Evolutionary conservation across 176 grass and related monocot species (phyloP), one percentile per base, ranked within the genome.

Genomic region (Tillandsia leiboldiana): DNA sequence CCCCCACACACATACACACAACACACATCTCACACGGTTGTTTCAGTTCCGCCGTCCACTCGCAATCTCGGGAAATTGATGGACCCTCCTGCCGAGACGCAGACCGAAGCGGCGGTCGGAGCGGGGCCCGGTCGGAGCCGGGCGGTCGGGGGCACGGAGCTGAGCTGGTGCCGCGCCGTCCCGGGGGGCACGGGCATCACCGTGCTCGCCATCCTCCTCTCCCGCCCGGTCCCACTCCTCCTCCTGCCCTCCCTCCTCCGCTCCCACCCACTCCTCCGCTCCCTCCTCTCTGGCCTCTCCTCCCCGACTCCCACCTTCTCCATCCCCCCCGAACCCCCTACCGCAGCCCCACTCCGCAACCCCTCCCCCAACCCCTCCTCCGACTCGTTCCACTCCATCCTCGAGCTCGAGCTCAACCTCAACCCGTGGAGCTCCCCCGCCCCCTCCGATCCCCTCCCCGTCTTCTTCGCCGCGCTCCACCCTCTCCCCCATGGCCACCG

Each of bases 321-420:
- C 81, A 74, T 85, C 26, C 50, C 68, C 20, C 2, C 70, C 18
- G 12, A 61, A 0, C 66, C 66, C 22, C 63, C 63, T 10, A 58
- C 75, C 1, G 56, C 70, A 28, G 2, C 26, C 2, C 71, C 52
- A 74, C 65, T 70, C 26, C 70, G 58, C 0, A 18, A 27, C 42
- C 69, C 56, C 23, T 49, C 59, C 10, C 72, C 80, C 42, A 20
- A 70, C 14, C 13, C 73, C 49, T 14, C 15, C 8, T n/a, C 57
- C 27, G 72, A 63, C 66, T 6, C 29, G 3, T 90, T 97, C 77
- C 53, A 85, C 74, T 64, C 81, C 24, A 69, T 92, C 65, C 64
- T 97, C 65, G 94, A 92, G 86, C 82, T 61, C 82, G 89, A 97
- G 82, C 86, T 97, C 14, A 92, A 92, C 79, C 33, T 24, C 49